phyloP scores from a whole-genome alignment of 106 monocot species.

The Allium cepa region DNA sequence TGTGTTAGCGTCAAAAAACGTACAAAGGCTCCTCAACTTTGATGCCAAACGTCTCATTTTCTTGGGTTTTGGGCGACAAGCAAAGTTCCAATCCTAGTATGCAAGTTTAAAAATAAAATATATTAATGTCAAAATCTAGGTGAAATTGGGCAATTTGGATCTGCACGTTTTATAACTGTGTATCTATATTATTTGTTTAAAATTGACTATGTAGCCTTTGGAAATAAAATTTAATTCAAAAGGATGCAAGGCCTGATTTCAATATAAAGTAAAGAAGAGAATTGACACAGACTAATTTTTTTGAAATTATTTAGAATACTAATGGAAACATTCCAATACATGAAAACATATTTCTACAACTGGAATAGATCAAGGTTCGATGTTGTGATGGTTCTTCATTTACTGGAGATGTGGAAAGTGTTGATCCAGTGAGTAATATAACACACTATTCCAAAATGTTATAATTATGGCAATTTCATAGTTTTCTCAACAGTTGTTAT shows the following conservation, averaged over 20 bases:
- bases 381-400: slow-evolving; percentile 94
- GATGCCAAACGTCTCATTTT: slow-evolving; percentile 51
- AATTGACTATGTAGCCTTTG: neutral
- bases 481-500: neutral
- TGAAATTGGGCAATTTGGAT: no score
- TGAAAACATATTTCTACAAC: slow-evolving; percentile 47
- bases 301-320: neutral
- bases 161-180: neutral
- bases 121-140: no score
- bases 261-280: neutral
- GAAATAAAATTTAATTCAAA: neutral
- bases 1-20: slow-evolving; percentile 47
- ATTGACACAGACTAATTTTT: neutral
- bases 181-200: neutral
- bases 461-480: neutral
- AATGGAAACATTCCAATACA: neutral
- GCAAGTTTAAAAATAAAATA: no score
- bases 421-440: slow-evolving; percentile 49
- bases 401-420: slow-evolving; percentile 61
- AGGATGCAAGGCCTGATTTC: neutral
- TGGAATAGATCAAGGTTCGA: slow-evolving; percentile 75
- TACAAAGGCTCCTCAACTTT: slow-evolving; percentile 57
- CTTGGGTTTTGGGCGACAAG: slow-evolving; percentile 46
- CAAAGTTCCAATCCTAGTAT: slow-evolving; percentile 48
- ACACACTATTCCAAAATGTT: neutral